Conservation (phyloP, 352 stramenopile species). For the Peronospora destructor region DNA sequence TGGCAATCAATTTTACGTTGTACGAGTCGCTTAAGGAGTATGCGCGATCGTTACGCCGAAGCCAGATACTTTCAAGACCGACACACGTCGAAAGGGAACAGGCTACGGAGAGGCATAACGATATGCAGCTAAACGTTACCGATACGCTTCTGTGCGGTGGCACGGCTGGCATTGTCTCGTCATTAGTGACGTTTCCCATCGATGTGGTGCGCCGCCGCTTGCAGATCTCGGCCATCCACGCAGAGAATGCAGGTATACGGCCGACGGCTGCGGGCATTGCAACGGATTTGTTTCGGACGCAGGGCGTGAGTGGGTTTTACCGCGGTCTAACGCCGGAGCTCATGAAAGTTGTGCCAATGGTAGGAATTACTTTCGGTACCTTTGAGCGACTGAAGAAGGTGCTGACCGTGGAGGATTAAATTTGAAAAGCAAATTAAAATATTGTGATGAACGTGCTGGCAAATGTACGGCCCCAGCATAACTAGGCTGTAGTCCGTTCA, state of each 20-base stretch:
- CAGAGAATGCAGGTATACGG: slow-evolving; percentile 48
- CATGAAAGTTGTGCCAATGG: slow-evolving; percentile 96
- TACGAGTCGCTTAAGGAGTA: slow-evolving; percentile 93
- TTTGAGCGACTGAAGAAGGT: slow-evolving; percentile 93
- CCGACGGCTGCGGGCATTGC: slow-evolving; percentile 73
- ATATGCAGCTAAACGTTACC: slow-evolving; percentile 42
- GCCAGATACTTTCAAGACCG: slow-evolving; percentile 31
- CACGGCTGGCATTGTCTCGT: slow-evolving; percentile 86
- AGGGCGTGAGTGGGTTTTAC: slow-evolving; percentile 81
- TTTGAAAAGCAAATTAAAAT: slow-evolving; percentile 14
- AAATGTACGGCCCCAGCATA: too few relatives aligned
- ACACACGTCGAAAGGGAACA: slow-evolving; percentile 23
- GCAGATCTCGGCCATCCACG: slow-evolving; percentile 91
- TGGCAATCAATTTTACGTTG: slow-evolving; percentile 94
- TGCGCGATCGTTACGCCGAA: slow-evolving; percentile 63
- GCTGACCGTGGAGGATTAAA: slow-evolving; percentile 70
- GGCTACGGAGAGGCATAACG: slow-evolving; percentile 19
- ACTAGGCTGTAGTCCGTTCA: too few relatives aligned
- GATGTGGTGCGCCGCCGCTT: slow-evolving; percentile 91
- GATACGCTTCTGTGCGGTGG: slow-evolving; percentile 90
- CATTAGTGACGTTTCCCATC: slow-evolving; percentile 92
- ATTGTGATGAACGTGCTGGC: slow-evolving; percentile 6
- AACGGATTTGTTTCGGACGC: slow-evolving; percentile 53
- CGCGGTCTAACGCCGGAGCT: slow-evolving; percentile 89
- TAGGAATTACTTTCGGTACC: slow-evolving; percentile 93